phyloP scores from a whole-genome alignment of 805 yeast genomes.

The Schwanniomyces occidentalis region DNA sequence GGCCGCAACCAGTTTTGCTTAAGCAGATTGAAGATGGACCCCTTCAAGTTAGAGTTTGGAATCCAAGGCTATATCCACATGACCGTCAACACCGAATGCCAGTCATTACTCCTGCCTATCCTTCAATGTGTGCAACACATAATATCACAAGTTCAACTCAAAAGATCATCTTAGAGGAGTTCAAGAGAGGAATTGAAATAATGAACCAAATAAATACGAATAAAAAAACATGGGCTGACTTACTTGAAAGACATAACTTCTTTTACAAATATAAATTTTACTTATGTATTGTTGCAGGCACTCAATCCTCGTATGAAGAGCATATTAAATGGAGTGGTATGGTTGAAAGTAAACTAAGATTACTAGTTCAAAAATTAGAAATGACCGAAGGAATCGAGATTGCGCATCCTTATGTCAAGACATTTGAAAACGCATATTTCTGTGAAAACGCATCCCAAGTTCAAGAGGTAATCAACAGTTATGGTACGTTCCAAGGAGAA shows the following conservation, averaged over 20 bases:
- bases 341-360: conserved; percentile 84
- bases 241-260: conserved; percentile 78
- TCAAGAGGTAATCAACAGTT: conserved; percentile 55
- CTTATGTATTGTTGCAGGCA: conserved; percentile 75
- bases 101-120: conserved; percentile 96
- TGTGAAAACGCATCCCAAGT: conserved; percentile 54
- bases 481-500: conserved; percentile 62
- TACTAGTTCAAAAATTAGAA: conserved; percentile 83
- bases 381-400: conserved; percentile 67
- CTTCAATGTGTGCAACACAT: conserved; percentile 99
- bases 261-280: conserved; percentile 85
- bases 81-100: conserved; percentile 96
- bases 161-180: conserved; percentile 74
- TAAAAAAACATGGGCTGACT: conserved; percentile 67
- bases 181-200: conserved; percentile 71
- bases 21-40: conserved; percentile 98
- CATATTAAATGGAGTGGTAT: conserved; percentile 91
- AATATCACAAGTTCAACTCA: conserved; percentile 90
- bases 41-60: conserved; percentile 94
- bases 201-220: conserved; percentile 68
- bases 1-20: conserved; percentile 97
- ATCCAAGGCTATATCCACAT: conserved; percentile 84
- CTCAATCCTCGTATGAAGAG: conserved; percentile 73
- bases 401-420: conserved; percentile 90
- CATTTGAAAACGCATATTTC: conserved; percentile 56